Evolutionary conservation across 495 filamentous ascomycete species (phyloP).

Genomic region (Neurospora sp.): DNA sequence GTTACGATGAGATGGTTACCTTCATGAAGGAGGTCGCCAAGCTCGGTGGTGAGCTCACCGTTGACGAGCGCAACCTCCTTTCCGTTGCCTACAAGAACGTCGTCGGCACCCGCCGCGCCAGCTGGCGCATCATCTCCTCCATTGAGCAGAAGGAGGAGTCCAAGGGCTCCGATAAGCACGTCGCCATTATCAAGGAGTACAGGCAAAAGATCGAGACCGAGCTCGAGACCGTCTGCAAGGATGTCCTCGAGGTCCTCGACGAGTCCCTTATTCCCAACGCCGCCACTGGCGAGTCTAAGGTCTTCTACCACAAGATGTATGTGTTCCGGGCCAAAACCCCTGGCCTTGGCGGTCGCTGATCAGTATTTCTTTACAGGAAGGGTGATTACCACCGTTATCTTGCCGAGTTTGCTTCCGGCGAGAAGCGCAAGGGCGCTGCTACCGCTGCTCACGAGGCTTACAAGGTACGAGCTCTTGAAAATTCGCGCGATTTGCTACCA

Average conservation of each 20-base stretch:
- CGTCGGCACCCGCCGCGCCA: conserved; percentile 95
- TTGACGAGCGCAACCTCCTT: conserved; percentile 98
- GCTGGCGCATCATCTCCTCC: conserved; percentile 98
- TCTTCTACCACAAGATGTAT: conserved; percentile 99
- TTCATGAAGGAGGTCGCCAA: conserved; percentile 99
- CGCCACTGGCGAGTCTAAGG: conserved; percentile 96
- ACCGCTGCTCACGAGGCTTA: conserved; percentile 97
- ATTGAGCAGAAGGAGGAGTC: conserved; percentile 99
- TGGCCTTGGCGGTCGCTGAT: background rate
- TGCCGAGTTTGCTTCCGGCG: conserved; percentile 95
- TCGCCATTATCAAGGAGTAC: conserved; percentile 91
- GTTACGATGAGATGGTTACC: conserved; percentile 99
- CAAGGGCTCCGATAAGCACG: conserved; percentile 97
- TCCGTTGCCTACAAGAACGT: conserved; percentile 99
- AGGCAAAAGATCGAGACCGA: conserved; percentile 98
- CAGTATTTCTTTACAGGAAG: conserved; percentile 57
- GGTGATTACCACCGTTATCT: conserved; percentile 99
- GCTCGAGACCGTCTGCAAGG: conserved; percentile 96
- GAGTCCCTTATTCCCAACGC: conserved; percentile 95
- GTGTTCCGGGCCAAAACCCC: conserved; percentile 23
- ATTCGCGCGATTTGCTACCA: background rate
- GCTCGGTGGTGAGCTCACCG: conserved; percentile 91
- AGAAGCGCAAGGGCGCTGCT: conserved; percentile 97
- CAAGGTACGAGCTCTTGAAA: conserved; percentile 56
- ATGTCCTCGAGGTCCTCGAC: conserved; percentile 94